Base-by-base conservation (phyloP, 371 early-diverging fungal species). In the Mortierella sp. region DNA sequence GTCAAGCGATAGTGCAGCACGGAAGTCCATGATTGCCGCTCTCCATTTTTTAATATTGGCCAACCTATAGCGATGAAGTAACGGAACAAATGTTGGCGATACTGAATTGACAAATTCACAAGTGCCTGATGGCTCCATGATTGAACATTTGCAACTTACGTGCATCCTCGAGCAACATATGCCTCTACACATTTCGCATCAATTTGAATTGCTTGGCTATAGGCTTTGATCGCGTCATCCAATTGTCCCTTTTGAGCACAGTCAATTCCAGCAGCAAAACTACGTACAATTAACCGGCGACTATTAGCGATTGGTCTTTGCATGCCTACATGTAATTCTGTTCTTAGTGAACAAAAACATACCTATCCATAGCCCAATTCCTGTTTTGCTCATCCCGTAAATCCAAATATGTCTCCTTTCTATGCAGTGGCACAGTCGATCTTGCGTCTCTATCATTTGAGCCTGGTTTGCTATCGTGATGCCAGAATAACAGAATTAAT, bases 301-400 rank as follows among this genome's bases (percentile, higher is more conserved):
- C n/a, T 51, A 51, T 51, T n/a, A 43, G 16, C 43, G 1, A 47
- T 22, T 37, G 47, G 26, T 35, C 49, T 51, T n/a, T 51, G 5
- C n/a, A 51, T n/a, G n/a, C n/a, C 9, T 51, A n/a, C n/a, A n/a
- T 51, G 9, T 51, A 51, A 0, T 47, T n/a, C n/a, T 51, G 18
- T 51, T 51, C n/a, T 51, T 4, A n/a, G n/a, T n/a, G 51, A 32
- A 52, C 8, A 52, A 16, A 43, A 16, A 43, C 10, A n/a, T 81
- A 81, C 81, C 81, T 81, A 55, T 81, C 76, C 64, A 68, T 72
- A 6, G 81, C 75, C 81, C 81, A 81, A 57, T 71, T 72, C 57
- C 73, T 68, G 35, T 81, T 81, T 43, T 81, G 81, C 14, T 81
- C 73, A 28, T 81, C 81, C 35, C 81, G 81, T 43, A 81, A 40